Base-by-base conservation (phyloP, 2,329 filamentous ascomycete genomes). In the Pyrenochaeta sp. region DNA sequence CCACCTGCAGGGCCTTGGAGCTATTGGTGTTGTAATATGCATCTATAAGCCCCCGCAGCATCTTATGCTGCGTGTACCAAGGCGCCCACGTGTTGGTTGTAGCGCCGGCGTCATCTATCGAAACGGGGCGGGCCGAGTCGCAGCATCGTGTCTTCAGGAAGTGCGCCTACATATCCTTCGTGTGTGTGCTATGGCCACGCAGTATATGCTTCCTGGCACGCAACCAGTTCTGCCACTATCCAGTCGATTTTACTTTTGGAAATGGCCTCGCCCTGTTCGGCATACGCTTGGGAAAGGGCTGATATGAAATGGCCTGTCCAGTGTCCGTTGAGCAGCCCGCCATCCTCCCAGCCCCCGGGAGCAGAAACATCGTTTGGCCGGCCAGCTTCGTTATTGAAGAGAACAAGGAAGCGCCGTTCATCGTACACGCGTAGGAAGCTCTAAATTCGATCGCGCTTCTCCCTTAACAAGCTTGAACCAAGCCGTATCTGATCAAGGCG, bases 41-140 rank as follows among this genome's bases (percentile, higher is more conserved):
- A 48, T 64, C 58, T 34, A 64, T 36, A 4, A 64, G 42, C 12
- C 61, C 61, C 19, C 55, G 49, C 22, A 64, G 59, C 39, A 61
- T 64, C 58, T 64, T 64, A 52, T 64, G 61, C 45, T 64, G 61
- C 32, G 58, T 64, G 27, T 64, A 61, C 58, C 58, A 64, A n/a
- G 61, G 36, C 10, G 61, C 61, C 61, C 61, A 64, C n/a, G 61
- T 64, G 30, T 64, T 64, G 22, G 44, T 57, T 9, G 34, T 55
- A 10, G 45, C 25, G 28, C 59, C 52, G 28, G n/a, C 24, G 24
- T 58, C 61, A 50, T 64, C 59, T 2, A 64, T 45, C 61, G 45
- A 58, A 64, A 32, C 61, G 58, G 6, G 61, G 61, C 3, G 61
- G 61, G 5, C 61, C 61, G 27, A 58, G 51, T 25, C 61, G 55